These are phyloP conservation scores for Coemansia sp. DNA, from an alignment of 192 early-diverging fungal genomes.

Conservation along the genomic window DNA sequence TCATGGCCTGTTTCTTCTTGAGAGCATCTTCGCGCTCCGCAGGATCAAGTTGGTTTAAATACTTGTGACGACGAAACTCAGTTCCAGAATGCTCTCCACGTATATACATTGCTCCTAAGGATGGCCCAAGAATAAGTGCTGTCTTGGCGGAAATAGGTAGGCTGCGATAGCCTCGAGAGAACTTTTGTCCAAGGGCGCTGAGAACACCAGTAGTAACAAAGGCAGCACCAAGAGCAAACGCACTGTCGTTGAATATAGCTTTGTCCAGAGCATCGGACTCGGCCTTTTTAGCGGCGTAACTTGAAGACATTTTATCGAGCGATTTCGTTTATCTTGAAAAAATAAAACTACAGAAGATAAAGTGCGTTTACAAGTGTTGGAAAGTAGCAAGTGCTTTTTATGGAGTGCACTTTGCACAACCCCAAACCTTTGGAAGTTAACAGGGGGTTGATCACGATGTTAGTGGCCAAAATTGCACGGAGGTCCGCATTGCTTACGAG, in stretches of 20 bases:
- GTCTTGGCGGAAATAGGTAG: constrained; percentile 52
- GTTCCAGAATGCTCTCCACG: constrained; percentile 48
- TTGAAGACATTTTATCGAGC: constrained; percentile 24
- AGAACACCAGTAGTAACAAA: constrained; percentile 23
- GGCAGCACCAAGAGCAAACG: constrained; percentile 36
- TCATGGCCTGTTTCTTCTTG: constrained; percentile 9
- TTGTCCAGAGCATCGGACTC: constrained; percentile 32
- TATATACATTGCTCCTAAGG: constrained; percentile 50
- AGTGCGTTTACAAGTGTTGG: no score
- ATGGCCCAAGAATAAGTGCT: constrained; percentile 43
- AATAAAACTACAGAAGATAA: background rate
- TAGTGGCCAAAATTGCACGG: no score
- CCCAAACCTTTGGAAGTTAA: no score
- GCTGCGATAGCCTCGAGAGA: constrained; percentile 36
- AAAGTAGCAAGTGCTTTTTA: no score
- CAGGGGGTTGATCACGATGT: no score
- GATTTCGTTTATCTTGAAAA: background rate
- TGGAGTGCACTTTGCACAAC: no score
- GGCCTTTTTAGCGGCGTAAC: constrained; percentile 15
- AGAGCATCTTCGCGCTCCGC: constrained; percentile 25
- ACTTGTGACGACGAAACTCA: constrained; percentile 40
- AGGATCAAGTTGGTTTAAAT: constrained; percentile 20
- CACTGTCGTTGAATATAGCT: constrained; percentile 36
- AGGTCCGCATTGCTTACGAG: background rate
- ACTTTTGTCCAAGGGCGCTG: constrained; percentile 32